Conservation (phyloP, 2,329 filamentous ascomycete genomes). For the Cadophora gregata region DNA sequence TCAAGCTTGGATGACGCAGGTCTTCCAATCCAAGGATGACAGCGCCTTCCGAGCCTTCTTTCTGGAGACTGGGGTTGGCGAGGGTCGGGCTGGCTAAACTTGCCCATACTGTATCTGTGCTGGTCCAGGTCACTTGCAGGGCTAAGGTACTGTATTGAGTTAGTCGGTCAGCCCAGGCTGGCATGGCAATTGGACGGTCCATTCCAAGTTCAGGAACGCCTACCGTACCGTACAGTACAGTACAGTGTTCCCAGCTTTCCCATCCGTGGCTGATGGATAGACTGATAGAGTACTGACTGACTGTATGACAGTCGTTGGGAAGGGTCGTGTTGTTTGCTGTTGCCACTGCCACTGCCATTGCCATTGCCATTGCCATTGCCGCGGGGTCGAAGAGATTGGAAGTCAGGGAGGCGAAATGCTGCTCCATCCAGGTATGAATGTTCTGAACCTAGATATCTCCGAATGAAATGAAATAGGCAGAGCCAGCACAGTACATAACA, state of each 20-base stretch:
- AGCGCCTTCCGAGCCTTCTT: background rate
- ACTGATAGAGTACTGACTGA: too few relatives aligned
- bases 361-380: too few relatives aligned
- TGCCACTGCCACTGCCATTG: too few relatives aligned
- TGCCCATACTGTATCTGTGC: background rate
- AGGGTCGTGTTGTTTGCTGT: too few relatives aligned
- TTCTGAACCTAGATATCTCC: background rate
- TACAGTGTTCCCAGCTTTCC: slow-evolving; percentile 7
- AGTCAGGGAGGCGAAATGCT: too few relatives aligned
- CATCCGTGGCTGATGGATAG: too few relatives aligned
- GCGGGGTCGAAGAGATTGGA: too few relatives aligned
- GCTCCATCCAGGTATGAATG: too few relatives aligned
- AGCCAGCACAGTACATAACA: background rate
- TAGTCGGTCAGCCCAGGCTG: background rate
- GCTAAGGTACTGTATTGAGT: slow-evolving; percentile 5
- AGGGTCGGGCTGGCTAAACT: background rate
- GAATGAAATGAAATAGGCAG: background rate
- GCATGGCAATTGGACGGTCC: background rate
- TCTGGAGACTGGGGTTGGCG: background rate
- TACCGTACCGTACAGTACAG: too few relatives aligned
- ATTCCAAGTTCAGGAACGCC: slow-evolving; percentile 1
- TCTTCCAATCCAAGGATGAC: background rate
- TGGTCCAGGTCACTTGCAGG: slow-evolving; percentile 4
- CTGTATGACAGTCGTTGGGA: too few relatives aligned
- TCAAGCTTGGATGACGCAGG: slow-evolving; percentile 13